A percentile compares a stretch with the other conserved stretches of the same genome.
phyloP scores from a whole-genome alignment of 371 early-diverging fungal genomes.

The Mycotypha africana region DNA sequence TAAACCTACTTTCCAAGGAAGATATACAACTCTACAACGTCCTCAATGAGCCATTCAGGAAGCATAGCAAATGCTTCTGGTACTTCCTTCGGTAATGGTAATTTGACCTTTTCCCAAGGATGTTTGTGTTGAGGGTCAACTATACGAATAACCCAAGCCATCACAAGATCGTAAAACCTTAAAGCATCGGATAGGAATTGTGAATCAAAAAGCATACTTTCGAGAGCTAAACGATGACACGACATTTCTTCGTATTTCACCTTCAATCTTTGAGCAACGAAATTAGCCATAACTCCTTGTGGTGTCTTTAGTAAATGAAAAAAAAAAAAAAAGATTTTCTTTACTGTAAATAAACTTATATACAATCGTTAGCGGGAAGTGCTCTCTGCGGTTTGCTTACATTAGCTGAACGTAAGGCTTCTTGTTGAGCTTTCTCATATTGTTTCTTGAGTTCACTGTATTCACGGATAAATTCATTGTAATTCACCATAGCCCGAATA shows the following conservation, averaged over 20 bases:
- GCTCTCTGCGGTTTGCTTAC: slow-evolving; percentile 17
- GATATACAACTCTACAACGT: slow-evolving; percentile 71
- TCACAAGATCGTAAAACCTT: slow-evolving; percentile 77
- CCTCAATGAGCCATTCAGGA: slow-evolving; percentile 93
- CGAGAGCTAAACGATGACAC: slow-evolving; percentile 63
- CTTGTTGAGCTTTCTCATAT: slow-evolving; percentile 46
- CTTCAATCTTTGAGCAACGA: slow-evolving; percentile 53
- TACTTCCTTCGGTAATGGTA: slow-evolving; percentile 50
- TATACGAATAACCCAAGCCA: slow-evolving; percentile 72
- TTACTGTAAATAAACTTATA: neutral
- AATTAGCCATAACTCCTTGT: slow-evolving; percentile 44
- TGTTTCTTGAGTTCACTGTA: slow-evolving; percentile 60
- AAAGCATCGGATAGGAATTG: slow-evolving; percentile 53
- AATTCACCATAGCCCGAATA: slow-evolving; percentile 64
- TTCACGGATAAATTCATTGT: slow-evolving; percentile 59
- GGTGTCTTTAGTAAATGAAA: slow-evolving; percentile 20
- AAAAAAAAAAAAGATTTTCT: neutral
- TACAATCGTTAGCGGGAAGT: neutral
- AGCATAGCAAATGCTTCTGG: slow-evolving; percentile 68
- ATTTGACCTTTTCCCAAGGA: slow-evolving; percentile 47
- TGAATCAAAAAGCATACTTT: slow-evolving; percentile 73
- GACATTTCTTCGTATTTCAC: slow-evolving; percentile 53
- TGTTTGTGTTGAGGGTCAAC: slow-evolving; percentile 50
- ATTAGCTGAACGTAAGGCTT: slow-evolving; percentile 32
- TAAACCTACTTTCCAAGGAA: slow-evolving; percentile 51